Conservation (phyloP, 2,329 filamentous ascomycete species). For the Tolypocladium sp. region DNA sequence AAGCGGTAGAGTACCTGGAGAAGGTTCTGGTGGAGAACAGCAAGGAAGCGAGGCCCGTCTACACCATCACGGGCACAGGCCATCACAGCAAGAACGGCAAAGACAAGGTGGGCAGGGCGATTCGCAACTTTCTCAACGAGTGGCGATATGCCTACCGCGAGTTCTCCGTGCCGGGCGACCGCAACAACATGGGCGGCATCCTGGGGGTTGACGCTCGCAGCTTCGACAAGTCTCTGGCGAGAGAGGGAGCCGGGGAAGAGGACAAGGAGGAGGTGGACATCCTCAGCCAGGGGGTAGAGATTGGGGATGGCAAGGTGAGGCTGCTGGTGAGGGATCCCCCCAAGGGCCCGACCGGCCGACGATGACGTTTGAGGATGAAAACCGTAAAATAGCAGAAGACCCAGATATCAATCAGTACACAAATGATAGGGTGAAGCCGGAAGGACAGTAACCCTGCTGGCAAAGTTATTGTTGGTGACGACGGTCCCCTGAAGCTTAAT, state of each 20-base stretch:
- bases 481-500: neutral
- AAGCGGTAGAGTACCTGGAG: conserved; percentile 90
- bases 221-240: conserved; percentile 52
- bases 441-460: too few species aligned
- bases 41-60: conserved; percentile 65
- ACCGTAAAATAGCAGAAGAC: conserved; percentile 15
- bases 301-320: conserved; percentile 57
- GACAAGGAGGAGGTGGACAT: conserved; percentile 43
- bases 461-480: neutral
- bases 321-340: conserved; percentile 53
- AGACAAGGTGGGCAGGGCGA: conserved; percentile 93
- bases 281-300: conserved; percentile 56
- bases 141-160: conserved; percentile 95
- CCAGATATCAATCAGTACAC: neutral
- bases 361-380: conserved; percentile 24
- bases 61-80: conserved; percentile 92
- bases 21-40: conserved; percentile 77
- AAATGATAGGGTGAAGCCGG: neutral
- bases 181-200: conserved; percentile 71
- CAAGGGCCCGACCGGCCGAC: conserved; percentile 43
- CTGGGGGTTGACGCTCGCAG: conserved; percentile 58
- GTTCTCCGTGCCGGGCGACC: conserved; percentile 92
- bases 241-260: conserved; percentile 33
- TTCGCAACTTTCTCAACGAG: conserved; percentile 84
- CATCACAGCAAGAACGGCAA: conserved; percentile 98